phyloP scores from a whole-genome alignment of 805 yeast genomes.

The Hermanozyma aechmeae region DNA sequence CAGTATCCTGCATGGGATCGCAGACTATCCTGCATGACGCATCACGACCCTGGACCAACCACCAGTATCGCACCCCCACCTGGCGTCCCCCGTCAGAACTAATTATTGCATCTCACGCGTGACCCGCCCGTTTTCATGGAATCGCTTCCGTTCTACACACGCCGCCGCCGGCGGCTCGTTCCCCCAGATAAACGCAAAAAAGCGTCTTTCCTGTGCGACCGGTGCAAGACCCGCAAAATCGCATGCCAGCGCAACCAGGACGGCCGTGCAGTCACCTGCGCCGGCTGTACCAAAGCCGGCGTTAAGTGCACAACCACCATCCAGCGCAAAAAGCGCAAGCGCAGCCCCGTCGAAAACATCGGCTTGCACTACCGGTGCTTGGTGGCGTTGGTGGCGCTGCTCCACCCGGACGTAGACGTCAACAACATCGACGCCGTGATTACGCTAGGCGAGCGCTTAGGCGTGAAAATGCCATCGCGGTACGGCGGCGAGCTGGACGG shows the following conservation, averaged over 20 bases:
- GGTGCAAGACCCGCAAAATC: constrained; percentile 35
- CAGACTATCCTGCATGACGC: no score
- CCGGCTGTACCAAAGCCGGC: constrained; percentile 25
- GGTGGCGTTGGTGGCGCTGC: constrained; percentile 24
- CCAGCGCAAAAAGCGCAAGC: constrained; percentile 31
- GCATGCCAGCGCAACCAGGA: constrained; percentile 29
- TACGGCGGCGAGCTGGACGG: constrained; percentile 1
- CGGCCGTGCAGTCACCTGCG: constrained; percentile 31
- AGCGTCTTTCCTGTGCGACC: constrained; percentile 36
- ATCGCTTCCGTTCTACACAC: no score
- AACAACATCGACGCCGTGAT: constrained; percentile 33
- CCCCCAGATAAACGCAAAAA: constrained; percentile 28
- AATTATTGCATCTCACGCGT: no score
- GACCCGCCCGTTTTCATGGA: no score
- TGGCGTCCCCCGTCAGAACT: no score
- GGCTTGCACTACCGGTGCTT: constrained; percentile 36
- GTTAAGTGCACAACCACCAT: constrained; percentile 32
- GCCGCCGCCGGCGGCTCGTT: constrained; percentile 29
- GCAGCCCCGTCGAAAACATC: constrained; percentile 34
- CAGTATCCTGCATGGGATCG: no score
- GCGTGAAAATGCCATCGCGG: constrained; percentile 25
- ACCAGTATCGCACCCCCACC: no score
- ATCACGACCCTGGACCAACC: no score
- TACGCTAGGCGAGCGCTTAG: constrained; percentile 23
- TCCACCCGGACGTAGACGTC: constrained; percentile 37